Conservation (phyloP, 2,329 filamentous ascomycete genomes). For the Colletotrichum melonis region DNA sequence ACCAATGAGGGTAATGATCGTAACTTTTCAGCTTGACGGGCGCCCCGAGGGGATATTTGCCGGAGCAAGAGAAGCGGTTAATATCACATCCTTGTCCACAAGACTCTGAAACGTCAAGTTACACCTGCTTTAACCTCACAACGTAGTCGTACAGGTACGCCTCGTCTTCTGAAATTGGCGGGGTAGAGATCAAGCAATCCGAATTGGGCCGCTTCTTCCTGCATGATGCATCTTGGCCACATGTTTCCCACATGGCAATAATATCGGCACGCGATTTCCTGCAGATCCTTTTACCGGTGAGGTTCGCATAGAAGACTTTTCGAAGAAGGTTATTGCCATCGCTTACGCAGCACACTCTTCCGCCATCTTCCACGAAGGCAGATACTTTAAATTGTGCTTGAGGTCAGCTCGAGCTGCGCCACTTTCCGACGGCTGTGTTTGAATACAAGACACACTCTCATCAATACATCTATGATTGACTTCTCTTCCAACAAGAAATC, state of each 20-base stretch:
- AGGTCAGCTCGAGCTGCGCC: background rate
- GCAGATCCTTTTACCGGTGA: conserved; percentile 5
- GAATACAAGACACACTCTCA: background rate
- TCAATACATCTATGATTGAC: background rate
- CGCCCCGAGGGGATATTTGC: background rate
- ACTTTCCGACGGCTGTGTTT: background rate
- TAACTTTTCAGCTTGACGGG: background rate
- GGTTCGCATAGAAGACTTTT: background rate
- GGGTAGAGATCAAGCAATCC: conserved; percentile 2
- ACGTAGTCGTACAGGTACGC: background rate
- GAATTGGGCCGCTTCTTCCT: background rate
- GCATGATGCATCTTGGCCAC: conserved; percentile 2
- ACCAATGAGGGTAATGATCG: background rate
- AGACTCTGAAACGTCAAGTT: background rate
- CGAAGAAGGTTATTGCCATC: background rate
- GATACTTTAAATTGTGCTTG: background rate
- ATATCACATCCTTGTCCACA: background rate
- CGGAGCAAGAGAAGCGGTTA: background rate
- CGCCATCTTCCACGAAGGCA: background rate
- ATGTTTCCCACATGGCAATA: conserved; percentile 13
- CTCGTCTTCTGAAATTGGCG: background rate
- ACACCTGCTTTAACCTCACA: background rate
- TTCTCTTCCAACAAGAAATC: background rate
- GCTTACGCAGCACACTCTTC: background rate
- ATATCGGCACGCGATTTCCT: background rate